Conservation (phyloP, 768 basidiomycete species). For the Ramaria sp. region DNA sequence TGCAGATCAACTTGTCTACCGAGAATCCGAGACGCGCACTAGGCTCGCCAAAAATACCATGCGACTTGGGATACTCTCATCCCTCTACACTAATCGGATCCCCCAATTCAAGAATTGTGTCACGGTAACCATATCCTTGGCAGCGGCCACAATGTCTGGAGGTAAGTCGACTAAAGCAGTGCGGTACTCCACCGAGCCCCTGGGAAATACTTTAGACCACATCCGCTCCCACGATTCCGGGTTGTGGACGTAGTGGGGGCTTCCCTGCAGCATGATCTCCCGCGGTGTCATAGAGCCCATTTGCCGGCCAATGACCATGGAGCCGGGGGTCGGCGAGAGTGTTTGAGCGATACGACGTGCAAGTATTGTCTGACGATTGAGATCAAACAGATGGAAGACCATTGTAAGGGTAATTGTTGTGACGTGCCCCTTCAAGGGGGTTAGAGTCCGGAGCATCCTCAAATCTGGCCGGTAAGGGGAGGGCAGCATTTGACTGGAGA, state of each 20-base stretch:
- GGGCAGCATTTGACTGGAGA: constrained; percentile 12
- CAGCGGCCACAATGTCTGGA: not conserved
- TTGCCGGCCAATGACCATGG: constrained; percentile 22
- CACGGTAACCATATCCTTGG: constrained; percentile 1
- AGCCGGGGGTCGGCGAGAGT: constrained; percentile 19
- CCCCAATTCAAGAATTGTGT: constrained; percentile 7
- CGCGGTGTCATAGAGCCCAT: constrained; percentile 1
- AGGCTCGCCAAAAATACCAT: too few relatives aligned
- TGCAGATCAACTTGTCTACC: too few relatives aligned
- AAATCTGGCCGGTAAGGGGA: constrained; percentile 12
- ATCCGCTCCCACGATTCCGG: not conserved
- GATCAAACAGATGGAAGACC: constrained; percentile 32
- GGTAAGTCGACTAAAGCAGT: not conserved
- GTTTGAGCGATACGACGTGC: constrained; percentile 19
- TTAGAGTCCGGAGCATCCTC: constrained; percentile 27
- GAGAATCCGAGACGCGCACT: too few relatives aligned
- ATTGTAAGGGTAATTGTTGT: constrained; percentile 38
- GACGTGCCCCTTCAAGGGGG: constrained; percentile 33
- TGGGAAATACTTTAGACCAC: constrained; percentile 6
- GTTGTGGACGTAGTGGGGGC: constrained; percentile 5
- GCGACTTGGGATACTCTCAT: too few relatives aligned
- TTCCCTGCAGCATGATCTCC: not conserved
- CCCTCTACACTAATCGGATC: not conserved
- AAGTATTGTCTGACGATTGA: constrained; percentile 17
- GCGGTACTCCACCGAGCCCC: constrained; percentile 4